phyloP scores from a whole-genome alignment of 148 eudicot species.

The Nepenthes gracilis region DNA sequence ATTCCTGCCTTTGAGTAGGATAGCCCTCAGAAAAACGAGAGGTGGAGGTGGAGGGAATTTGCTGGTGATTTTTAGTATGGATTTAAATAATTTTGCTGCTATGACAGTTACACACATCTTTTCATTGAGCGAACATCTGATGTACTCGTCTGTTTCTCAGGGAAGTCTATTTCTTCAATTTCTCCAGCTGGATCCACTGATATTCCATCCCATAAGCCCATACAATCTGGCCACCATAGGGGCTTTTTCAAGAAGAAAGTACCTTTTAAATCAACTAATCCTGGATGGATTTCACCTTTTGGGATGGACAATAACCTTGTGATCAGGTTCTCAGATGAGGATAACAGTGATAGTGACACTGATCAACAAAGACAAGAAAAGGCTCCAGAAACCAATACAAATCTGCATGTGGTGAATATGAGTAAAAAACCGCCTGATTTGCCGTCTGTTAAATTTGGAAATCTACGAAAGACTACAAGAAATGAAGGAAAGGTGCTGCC shows the following conservation, averaged over 20 bases:
- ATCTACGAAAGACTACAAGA: conserved; percentile 12
- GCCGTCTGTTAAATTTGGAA: conserved; percentile 17
- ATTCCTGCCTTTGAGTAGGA: too few species aligned
- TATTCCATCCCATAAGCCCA: conserved; percentile 13
- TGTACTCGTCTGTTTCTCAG: conserved; percentile 17
- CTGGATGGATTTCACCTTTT: conserved; percentile 18
- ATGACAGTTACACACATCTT: neutral
- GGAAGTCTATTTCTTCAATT: conserved; percentile 15
- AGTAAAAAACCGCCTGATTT: conserved; percentile 22
- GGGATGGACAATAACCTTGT: conserved; percentile 29
- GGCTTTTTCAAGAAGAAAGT: conserved; percentile 27
- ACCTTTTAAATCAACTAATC: conserved; percentile 26
- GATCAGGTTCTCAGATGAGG: conserved; percentile 62
- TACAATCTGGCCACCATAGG: conserved; percentile 17
- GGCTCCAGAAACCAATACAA: conserved; percentile 7
- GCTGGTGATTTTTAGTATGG: too few species aligned
- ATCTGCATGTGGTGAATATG: conserved; percentile 9
- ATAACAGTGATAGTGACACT: conserved; percentile 61
- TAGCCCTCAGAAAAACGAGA: too few species aligned
- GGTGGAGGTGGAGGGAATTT: too few species aligned
- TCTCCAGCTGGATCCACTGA: conserved; percentile 14
- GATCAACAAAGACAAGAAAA: conserved; percentile 25
- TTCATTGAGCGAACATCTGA: conserved; percentile 1
- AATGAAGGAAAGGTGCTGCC: conserved; percentile 21
- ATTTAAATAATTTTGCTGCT: neutral